Base-by-base conservation (phyloP, 352 stramenopile genomes). In the Pythium diclinum region DNA sequence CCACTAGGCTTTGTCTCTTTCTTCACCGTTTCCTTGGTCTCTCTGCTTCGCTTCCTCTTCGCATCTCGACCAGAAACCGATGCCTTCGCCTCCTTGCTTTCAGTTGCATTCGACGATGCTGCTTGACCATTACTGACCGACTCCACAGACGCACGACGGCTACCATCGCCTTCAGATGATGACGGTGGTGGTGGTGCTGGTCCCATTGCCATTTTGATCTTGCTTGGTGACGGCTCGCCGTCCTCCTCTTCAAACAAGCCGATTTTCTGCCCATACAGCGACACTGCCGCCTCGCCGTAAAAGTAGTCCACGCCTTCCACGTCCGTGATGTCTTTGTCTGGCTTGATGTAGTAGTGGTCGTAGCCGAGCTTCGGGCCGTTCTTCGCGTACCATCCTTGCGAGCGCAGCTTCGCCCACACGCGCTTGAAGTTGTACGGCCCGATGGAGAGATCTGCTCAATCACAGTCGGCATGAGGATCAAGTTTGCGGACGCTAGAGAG, bases 331-430 rank as follows among this genome's bases (percentile, higher is more conserved):
- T 62, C 49, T 46, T 64, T 63, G 34, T 55, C 47, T 11, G 63
- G 63, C 21, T 64, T 63, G 48, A 69, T 69, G 48, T 64, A 69
- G 42, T 59, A 69, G 32, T 69, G 47, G 47, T 64, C 63, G 48
- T 69, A 59, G 55, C 56, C 52, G 46, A 69, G 48, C 30, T 19
- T 30, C 3, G 19, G 23, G 0, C 60, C 60, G 7, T 38, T 53
- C 21, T 42, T 51, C 6, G 60, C 33, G 60, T 52, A 19, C 61
- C 61, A 67, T 33, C 61, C 61, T 11, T 34, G 52, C 3, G 23
- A 21, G 1, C 49, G 34, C 16, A 69, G 34, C 6, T 34, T 25
- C 17, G n/a, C 19, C 63, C 36, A 60, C 23, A 69, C 63, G 13
- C 48, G 47, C 19, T 46, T 48, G 36, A 69, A 59, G 23, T 10